A percentile compares a stretch with the other conserved stretches of the same genome.
Conservation (phyloP, 108 stramenopile genomes). For the Cylindrotheca fusiformis region DNA sequence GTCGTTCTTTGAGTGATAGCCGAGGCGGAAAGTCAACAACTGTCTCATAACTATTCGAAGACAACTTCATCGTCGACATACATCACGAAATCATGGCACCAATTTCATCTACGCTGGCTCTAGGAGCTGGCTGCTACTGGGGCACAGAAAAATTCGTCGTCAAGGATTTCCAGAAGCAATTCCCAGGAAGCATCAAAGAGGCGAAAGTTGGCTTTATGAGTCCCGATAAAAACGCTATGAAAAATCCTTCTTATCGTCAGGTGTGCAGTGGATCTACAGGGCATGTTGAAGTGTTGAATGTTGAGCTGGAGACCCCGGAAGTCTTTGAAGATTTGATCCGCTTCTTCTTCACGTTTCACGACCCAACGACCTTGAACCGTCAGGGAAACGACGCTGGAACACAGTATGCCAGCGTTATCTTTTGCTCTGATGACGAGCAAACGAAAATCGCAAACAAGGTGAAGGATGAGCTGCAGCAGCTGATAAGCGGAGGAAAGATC, state of each 20-base stretch:
- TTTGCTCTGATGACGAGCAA: constrained; percentile 62
- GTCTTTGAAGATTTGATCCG: constrained; percentile 62
- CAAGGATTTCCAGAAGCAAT: constrained; percentile 52
- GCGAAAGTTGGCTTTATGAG: constrained; percentile 73
- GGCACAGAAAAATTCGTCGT: constrained; percentile 76
- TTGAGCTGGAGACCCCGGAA: constrained; percentile 41
- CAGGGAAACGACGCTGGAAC: constrained; percentile 91
- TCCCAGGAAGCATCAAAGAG: constrained; percentile 37
- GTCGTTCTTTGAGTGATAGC: too few relatives aligned
- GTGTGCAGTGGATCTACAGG: constrained; percentile 66
- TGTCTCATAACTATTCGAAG: too few relatives aligned
- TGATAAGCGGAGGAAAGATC: constrained; percentile 37
- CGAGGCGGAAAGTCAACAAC: too few relatives aligned
- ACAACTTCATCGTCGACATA: too few relatives aligned
- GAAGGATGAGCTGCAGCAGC: constrained; percentile 48
- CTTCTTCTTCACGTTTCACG: constrained; percentile 86
- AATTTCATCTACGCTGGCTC: constrained; percentile 35
- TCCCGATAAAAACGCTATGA: constrained; percentile 41
- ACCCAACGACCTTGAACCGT: constrained; percentile 84
- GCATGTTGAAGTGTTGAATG: constrained; percentile 69
- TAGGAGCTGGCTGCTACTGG: constrained; percentile 79
- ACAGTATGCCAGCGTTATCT: constrained; percentile 83
- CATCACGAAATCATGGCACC: constrained; percentile 30
- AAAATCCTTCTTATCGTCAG: constrained; percentile 63
- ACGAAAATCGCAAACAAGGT: constrained; percentile 52